Conservation (phyloP, 2,329 filamentous ascomycete genomes). For the Talaromyces verruculosus region DNA sequence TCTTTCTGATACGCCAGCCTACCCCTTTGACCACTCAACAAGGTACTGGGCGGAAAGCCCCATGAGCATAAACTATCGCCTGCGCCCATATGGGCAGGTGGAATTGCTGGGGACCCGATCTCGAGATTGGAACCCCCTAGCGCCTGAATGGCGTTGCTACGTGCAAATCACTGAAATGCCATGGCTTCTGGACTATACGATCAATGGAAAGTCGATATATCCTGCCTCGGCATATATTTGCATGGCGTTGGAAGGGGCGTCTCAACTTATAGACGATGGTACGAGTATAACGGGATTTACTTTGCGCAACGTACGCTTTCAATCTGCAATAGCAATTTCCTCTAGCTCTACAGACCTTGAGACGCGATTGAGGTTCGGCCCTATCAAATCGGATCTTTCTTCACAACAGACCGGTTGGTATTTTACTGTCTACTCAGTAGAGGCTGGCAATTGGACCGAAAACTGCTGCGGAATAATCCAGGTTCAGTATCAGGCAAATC, state of each 20-base stretch:
- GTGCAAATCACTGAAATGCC: conserved; percentile 32
- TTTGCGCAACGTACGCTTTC: neutral
- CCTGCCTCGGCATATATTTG: neutral
- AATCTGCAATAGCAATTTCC: neutral
- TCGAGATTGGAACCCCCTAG: conserved; percentile 26
- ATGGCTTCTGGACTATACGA: conserved; percentile 36
- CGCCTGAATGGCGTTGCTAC: conserved; percentile 33
- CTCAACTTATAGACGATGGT: neutral
- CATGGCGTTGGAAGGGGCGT: neutral
- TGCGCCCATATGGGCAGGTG: conserved; percentile 5
- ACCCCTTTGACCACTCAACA: neutral
- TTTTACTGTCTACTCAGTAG: neutral
- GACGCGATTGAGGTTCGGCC: neutral
- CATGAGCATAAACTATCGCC: neutral
- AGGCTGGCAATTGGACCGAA: neutral
- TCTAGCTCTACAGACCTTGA: neutral
- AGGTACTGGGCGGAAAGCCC: neutral
- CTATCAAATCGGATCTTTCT: neutral
- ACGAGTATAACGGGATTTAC: neutral
- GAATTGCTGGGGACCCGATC: conserved; percentile 22
- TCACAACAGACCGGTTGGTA: neutral
- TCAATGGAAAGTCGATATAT: conserved; percentile 27
- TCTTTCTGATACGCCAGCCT: neutral
- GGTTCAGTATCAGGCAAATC: neutral
- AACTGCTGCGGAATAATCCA: neutral